Base-by-base conservation (phyloP, 2,329 filamentous ascomycete species). In the Colletotrichum sp. region DNA sequence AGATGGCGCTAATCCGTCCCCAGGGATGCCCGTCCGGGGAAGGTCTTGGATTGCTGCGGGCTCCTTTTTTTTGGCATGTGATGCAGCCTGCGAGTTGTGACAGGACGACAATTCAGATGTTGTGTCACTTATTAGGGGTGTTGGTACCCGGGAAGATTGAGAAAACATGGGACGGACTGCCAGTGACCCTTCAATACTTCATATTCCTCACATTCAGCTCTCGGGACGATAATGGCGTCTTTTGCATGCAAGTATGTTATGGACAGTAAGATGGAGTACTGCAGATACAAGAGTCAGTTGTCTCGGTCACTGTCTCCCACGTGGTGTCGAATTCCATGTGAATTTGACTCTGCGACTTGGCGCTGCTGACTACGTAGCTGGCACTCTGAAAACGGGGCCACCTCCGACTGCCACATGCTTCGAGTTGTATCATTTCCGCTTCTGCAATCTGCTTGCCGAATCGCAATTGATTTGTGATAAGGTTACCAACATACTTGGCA, bases 61-160 rank as follows among this genome's bases (percentile, higher is more conserved):
- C n/a, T 52, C 6, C 30, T 65, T 13, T 52, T 49, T 64, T 73
- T 74, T 76, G 36, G 71, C 74, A 76, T 76, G 74, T 76, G 74
- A 76, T 36, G 73, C n/a, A n/a, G n/a, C 30, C 67, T 69, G 63
- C 69, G 30, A 64, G 63, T 72, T 72, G 39, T 59, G 69, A 68
- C 62, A 44, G 72, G 69, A 72, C 26, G 52, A 15, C 28, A 32
- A 21, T 6, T n/a, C 12, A 28, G 18, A 55, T 16, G 39, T 5
- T 18, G 8, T 49, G 65, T 59, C 24, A 52, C n/a, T 68, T 21
- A 66, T 21, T 59, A 10, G 16, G 39, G 36, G n/a, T 55, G 18
- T 21, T 6, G 64, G 21, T 66, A 49, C 24, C 28, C 9, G 36
- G 36, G 26, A 44, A 24, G 3, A 6, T 10, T 28, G 32, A 16